Conservation (phyloP, 1,139 yeast genomes). For the Scheffersomyces stambukii region DNA sequence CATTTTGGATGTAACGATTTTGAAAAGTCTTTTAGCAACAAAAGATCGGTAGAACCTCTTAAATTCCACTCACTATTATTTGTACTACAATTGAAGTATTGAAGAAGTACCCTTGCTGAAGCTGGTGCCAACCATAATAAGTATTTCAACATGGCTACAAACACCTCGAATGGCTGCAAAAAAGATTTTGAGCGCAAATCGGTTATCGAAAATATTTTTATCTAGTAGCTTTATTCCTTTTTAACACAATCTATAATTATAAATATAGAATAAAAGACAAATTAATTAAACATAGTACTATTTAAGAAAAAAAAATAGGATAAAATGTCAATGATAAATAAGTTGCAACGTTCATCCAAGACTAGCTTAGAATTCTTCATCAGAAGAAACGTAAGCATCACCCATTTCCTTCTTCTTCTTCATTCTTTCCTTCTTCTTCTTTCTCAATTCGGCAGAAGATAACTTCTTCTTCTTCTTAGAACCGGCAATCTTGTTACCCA, state of each 20-base stretch:
- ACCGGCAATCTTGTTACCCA: constrained; percentile 98
- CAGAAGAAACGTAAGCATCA: constrained; percentile 90
- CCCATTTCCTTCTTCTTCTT: constrained; percentile 99
- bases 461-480: constrained; percentile 96
- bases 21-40: neutral
- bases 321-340: constrained; percentile 3
- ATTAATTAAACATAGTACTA: constrained; percentile 3
- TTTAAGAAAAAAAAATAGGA: constrained; percentile 7
- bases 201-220: no score
- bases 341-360: constrained; percentile 1
- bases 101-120: no score
- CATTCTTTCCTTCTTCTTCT: constrained; percentile 99
- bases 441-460: constrained; percentile 98
- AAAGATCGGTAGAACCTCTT: constrained; percentile 3
- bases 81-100: no score
- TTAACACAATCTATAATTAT: neutral
- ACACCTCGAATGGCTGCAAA: no score
- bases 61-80: no score
- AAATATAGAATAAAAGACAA: constrained; percentile 2
- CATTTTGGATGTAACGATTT: constrained; percentile 4
- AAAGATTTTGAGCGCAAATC: no score
- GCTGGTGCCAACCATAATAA: no score
- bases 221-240: no score
- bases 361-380: constrained; percentile 48
- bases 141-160: no score